These are phyloP conservation scores for Lenwebbia sp. DNA, from an alignment of 345 rosid species.

Conservation along the genomic window DNA sequence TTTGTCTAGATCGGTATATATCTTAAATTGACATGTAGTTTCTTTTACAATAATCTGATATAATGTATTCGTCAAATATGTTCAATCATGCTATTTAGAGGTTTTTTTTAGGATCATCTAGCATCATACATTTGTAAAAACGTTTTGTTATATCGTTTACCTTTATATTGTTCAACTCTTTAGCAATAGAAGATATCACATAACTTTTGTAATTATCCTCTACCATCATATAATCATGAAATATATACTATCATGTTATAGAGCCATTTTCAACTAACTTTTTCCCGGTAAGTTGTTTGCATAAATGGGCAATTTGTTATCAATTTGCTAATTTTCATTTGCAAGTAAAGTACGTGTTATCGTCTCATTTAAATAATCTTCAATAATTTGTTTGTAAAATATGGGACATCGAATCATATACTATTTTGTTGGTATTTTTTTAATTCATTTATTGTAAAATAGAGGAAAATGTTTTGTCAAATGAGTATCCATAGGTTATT, in stretches of 20 bases:
- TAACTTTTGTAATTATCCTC: background rate
- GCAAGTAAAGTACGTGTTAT: background rate
- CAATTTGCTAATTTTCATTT: background rate
- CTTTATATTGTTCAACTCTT: background rate
- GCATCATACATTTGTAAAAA: background rate
- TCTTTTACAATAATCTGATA: background rate
- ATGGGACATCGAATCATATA: background rate
- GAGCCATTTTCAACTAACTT: background rate
- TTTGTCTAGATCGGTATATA: background rate
- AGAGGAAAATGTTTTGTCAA: background rate
- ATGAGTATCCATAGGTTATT: background rate
- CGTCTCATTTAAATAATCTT: background rate
- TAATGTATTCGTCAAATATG: background rate
- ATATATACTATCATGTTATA: background rate
- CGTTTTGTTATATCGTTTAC: background rate
- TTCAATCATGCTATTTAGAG: background rate
- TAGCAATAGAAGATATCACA: background rate
- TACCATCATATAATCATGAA: background rate
- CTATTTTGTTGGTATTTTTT: background rate
- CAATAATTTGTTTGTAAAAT: background rate
- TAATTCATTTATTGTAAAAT: background rate
- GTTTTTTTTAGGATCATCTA: background rate
- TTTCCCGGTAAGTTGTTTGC: background rate
- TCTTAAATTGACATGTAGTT: background rate
- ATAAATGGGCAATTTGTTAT: background rate